A percentile compares a stretch with the other conserved stretches of the same genome.
Conservation (phyloP, 2,329 filamentous ascomycete species). For the Lachnellula arida region DNA sequence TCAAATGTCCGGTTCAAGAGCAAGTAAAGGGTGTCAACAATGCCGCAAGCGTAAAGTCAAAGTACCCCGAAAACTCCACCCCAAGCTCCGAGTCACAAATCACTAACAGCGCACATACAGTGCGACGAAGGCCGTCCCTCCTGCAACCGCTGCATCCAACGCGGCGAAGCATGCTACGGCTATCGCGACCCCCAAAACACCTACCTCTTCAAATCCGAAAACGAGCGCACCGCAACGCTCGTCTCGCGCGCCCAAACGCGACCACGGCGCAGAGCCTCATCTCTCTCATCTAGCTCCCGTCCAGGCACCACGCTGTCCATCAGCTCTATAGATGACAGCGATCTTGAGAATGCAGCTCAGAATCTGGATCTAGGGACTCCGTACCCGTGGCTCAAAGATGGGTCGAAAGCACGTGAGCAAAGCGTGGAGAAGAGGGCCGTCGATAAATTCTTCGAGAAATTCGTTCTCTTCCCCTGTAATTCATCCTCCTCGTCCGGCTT, state of each 20-base stretch:
- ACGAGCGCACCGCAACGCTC: conserved; percentile 17
- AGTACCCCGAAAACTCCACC: conserved; percentile 6
- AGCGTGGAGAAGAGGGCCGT: conserved; percentile 30
- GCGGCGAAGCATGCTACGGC: conserved; percentile 35
- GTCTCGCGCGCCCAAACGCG: background rate
- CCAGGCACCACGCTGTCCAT: background rate
- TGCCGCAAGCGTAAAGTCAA: conserved; percentile 32
- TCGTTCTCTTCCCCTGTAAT: conserved; percentile 36
- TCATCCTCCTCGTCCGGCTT: conserved; percentile 36
- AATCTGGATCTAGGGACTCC: conserved; percentile 5
- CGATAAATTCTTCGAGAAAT: conserved; percentile 35
- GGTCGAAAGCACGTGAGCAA: conserved; percentile 4
- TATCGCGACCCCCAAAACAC: conserved; percentile 35
- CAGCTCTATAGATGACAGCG: background rate
- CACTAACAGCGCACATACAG: background rate
- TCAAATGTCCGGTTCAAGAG: background rate
- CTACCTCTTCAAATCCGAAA: conserved; percentile 37
- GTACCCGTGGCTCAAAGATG: conserved; percentile 26
- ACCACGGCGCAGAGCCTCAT: background rate
- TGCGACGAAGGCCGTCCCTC: conserved; percentile 35
- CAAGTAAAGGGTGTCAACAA: conserved; percentile 32
- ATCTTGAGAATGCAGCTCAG: conserved; percentile 1
- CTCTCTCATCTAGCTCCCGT: background rate
- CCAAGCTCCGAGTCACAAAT: background rate
- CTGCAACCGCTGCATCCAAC: conserved; percentile 36